phyloP scores from a whole-genome alignment of 140 eudicot genomes.

The Erigeron philadelphicus region DNA sequence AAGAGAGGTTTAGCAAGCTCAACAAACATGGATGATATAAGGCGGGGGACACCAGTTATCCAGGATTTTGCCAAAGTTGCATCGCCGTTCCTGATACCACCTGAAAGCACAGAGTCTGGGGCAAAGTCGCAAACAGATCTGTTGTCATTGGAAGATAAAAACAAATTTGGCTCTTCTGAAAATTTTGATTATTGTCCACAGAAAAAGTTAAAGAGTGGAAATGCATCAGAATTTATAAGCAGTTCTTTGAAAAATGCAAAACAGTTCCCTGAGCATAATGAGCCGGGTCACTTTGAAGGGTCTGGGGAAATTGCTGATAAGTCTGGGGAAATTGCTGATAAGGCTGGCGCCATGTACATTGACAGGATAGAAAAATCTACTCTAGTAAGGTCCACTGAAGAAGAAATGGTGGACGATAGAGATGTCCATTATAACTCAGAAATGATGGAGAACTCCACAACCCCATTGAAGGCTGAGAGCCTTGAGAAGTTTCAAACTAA shows the following conservation, averaged over 20 bases:
- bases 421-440: conserved; percentile 20
- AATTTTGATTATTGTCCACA: conserved; percentile 14
- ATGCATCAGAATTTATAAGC: conserved; percentile 11
- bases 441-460: conserved; percentile 21
- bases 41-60: conserved; percentile 17
- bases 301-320: conserved; percentile 14
- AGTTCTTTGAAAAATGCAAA: conserved; percentile 15
- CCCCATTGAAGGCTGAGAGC: conserved; percentile 22
- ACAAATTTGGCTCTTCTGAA: conserved; percentile 9
- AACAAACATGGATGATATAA: conserved; percentile 21
- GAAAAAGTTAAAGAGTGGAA: conserved; percentile 28
- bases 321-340: conserved; percentile 8
- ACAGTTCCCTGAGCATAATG: conserved; percentile 16
- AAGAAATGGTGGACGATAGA: conserved; percentile 20
- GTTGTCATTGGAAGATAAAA: conserved; percentile 20
- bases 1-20: conserved; percentile 10
- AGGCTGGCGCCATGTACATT: background rate
- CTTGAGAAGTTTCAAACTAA: conserved; percentile 16
- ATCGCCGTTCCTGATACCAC: conserved; percentile 20
- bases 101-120: conserved; percentile 16
- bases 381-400: conserved; percentile 16
- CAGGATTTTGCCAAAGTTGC: conserved; percentile 4
- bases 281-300: conserved; percentile 11
- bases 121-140: conserved; percentile 12
- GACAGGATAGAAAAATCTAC: conserved; percentile 13